These are phyloP conservation scores for Talaromyces sp. DNA, from an alignment of 2,329 filamentous ascomycete species.

Conservation along the genomic window DNA sequence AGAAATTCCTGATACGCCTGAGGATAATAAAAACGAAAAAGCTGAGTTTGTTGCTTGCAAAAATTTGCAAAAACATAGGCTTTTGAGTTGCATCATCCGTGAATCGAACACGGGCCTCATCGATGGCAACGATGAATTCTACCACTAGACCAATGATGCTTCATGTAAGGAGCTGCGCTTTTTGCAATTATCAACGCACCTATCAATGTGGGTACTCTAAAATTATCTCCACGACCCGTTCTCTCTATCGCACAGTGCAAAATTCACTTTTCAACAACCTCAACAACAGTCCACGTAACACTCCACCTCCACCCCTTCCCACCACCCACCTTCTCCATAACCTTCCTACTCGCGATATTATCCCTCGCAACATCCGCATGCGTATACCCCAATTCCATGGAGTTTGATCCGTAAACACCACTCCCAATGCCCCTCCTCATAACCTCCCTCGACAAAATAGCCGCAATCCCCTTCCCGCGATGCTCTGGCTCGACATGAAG, in stretches of 20 bases:
- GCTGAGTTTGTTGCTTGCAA: no score
- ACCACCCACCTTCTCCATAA: conserved; percentile 47
- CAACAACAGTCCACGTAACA: conserved; percentile 38
- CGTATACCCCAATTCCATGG: conserved; percentile 27
- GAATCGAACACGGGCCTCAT: conserved; percentile 23
- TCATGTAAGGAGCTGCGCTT: background rate
- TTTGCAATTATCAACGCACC: background rate
- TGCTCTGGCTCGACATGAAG: conserved; percentile 43
- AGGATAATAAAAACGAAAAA: no score
- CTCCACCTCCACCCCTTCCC: conserved; percentile 32
- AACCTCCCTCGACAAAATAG: conserved; percentile 30
- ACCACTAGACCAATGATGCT: conserved; percentile 24
- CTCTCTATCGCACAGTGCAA: no score
- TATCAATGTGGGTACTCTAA: background rate
- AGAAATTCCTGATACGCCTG: no score
- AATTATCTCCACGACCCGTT: background rate
- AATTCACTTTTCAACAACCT: conserved; percentile 23
- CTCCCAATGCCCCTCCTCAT: conserved; percentile 30
- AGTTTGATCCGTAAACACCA: conserved; percentile 13
- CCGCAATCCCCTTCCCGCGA: conserved; percentile 37
- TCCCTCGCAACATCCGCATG: conserved; percentile 37
- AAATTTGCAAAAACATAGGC: no score
- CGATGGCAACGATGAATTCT: conserved; percentile 24
- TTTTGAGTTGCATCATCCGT: conserved; percentile 19
- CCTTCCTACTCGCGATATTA: conserved; percentile 39